Base-by-base conservation (phyloP, 2,329 filamentous ascomycete species). In the Ciborinia camelliae region DNA sequence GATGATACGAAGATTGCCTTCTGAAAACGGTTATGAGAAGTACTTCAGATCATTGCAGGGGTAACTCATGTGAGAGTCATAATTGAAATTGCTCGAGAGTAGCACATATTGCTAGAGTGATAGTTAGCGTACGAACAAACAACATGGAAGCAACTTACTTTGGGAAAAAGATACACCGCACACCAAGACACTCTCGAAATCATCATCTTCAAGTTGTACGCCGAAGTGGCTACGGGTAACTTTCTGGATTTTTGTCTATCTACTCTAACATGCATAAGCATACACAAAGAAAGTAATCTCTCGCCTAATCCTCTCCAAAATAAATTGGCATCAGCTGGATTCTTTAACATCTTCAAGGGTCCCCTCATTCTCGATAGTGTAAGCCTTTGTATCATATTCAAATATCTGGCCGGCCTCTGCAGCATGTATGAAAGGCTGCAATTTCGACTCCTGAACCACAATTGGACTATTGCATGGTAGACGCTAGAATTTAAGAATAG, bases 281-380 rank as follows among this genome's bases (percentile, higher is more conserved):
- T 55, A 20, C 2, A 28, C 1, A 28, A 3, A 28, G 2, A 39
- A 20, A 54, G 12, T 2, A 23, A 3, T 10, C 6, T 72, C 26
- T 72, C 69, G 2, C 74, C 78, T 30, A 82, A 78, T 3, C 84
- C 78, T 37, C 82, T 79, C 84, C 84, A 88, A 64, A 87, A 77
- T 65, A 88, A 82, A 71, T 88, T 85, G 14, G 81, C 73, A 0
- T 86, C 86, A 0, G 77, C 71, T 0, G 84, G 82, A 32, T 88
- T 76, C 62, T 84, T 79, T 80, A 64, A 87, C 77, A 26, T 85
- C 85, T 12, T 76, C 75, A 69, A 86, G 84, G 32, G 79, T 67
- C 3, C 79, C 76, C 2, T 80, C 80, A 53, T 81, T 73, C 7
- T 79, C 75, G 26, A 87, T 74, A 2, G 79, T 81, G 64, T 82